Percentiles rank a stretch among this genome's conserved stretches.
phyloP scores from a whole-genome alignment of 129 eudicot genomes.

The Artemisia argyi region DNA sequence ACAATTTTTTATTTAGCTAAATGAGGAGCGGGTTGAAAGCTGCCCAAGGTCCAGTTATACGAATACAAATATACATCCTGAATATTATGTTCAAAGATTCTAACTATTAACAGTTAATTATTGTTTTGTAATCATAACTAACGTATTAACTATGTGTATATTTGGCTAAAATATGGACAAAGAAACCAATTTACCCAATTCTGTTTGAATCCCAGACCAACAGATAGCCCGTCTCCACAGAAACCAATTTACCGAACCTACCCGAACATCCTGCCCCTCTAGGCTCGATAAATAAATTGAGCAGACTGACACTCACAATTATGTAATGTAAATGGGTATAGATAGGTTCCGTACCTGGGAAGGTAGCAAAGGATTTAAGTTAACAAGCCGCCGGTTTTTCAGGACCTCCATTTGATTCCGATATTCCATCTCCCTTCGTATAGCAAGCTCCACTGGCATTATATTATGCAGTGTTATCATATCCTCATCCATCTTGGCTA shows the following conservation, averaged over 20 bases:
- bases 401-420: slow-evolving; percentile 38
- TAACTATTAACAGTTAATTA: no score
- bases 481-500: slow-evolving; percentile 48
- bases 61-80: background rate
- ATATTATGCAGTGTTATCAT: slow-evolving; percentile 41
- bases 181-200: background rate
- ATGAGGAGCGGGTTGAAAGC: background rate
- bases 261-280: background rate
- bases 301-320: slow-evolving; percentile 13
- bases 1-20: background rate
- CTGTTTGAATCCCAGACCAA: background rate
- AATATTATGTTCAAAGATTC: no score
- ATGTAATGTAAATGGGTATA: slow-evolving; percentile 4
- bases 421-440: slow-evolving; percentile 49
- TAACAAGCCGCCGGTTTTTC: slow-evolving; percentile 23
- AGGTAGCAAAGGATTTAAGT: slow-evolving; percentile 37
- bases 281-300: background rate
- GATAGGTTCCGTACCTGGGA: slow-evolving; percentile 30
- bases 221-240: background rate
- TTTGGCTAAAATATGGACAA: no score
- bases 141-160: no score
- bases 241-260: background rate
- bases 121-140: no score
- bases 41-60: no score
- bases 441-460: slow-evolving; percentile 50